Percentiles rank a stretch among this genome's conserved stretches.
Conservation (phyloP, 768 basidiomycete species). For the Piloderma croceum region DNA sequence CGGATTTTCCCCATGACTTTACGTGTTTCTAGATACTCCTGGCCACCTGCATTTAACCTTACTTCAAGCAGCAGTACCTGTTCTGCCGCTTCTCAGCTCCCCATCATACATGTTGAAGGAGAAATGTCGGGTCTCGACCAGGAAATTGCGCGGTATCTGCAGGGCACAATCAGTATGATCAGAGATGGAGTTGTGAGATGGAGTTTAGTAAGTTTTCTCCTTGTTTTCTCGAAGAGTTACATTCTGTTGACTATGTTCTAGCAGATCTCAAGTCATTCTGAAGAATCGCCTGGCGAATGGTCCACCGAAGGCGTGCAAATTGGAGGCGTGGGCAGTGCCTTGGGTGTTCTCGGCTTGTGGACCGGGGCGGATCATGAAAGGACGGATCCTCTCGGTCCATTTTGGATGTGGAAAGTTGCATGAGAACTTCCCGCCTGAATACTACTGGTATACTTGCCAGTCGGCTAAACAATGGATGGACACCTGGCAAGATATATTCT, state of each 20-base stretch:
- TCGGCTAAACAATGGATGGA: neutral
- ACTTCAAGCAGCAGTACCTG: constrained; percentile 19
- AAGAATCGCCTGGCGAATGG: constrained; percentile 40
- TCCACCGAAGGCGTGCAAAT: constrained; percentile 51
- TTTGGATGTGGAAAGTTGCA: constrained; percentile 39
- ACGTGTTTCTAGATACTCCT: constrained; percentile 34
- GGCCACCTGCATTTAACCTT: constrained; percentile 19
- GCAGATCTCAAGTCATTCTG: constrained; percentile 29
- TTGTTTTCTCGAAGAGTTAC: neutral
- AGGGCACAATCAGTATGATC: constrained; percentile 44
- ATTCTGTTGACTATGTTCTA: neutral
- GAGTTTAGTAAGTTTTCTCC: constrained; percentile 35
- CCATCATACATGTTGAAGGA: constrained; percentile 48
- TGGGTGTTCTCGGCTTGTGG: constrained; percentile 52
- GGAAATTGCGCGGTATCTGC: too few relatives aligned
- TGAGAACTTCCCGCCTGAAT: constrained; percentile 11
- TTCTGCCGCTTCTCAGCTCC: constrained; percentile 33
- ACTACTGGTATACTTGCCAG: neutral
- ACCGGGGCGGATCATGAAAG: constrained; percentile 44
- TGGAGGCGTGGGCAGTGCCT: constrained; percentile 47
- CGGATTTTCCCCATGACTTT: constrained; percentile 51
- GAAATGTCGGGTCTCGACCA: constrained; percentile 35
- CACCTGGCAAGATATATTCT: too few relatives aligned
- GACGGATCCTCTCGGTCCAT: constrained; percentile 41
- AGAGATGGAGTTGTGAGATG: constrained; percentile 47